A percentile compares a stretch with the other conserved stretches of the same genome.
Conservation (phyloP, 306 rosid species). For the Trichosanthes cucumerina region DNA sequence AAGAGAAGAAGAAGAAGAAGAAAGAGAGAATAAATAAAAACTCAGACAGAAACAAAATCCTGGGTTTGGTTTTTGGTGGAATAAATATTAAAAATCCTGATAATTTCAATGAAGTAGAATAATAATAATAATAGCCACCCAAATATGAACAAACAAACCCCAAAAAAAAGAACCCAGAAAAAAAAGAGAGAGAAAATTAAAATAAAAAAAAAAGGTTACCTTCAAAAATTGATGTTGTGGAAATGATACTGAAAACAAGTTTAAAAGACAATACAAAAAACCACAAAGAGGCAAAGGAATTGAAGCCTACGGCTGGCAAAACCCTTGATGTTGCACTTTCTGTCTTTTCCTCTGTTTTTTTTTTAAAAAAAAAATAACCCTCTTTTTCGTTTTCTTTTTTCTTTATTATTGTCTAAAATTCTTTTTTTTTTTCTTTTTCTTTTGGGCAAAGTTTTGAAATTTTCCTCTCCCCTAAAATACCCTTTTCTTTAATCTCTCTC, state of each 20-base stretch:
- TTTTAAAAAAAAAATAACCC: constrained; percentile 14
- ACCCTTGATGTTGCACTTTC: constrained; percentile 82
- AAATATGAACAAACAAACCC: constrained; percentile 43
- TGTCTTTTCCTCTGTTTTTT: constrained; percentile 76
- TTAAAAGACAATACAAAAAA: constrained; percentile 34
- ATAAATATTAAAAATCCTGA: constrained; percentile 21
- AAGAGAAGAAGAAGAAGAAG: background rate
- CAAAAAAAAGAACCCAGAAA: constrained; percentile 7
- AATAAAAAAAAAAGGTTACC: constrained; percentile 18
- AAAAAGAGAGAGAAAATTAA: background rate
- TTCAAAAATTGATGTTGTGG: constrained; percentile 24
- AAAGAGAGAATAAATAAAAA: background rate
- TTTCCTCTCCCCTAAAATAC: constrained; percentile 17
- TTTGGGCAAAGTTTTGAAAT: constrained; percentile 21
- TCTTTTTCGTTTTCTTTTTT: background rate
- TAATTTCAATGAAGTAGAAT: constrained; percentile 46
- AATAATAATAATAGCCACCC: constrained; percentile 33
- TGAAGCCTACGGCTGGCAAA: constrained; percentile 66
- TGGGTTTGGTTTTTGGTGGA: constrained; percentile 7
- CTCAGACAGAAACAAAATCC: constrained; percentile 23
- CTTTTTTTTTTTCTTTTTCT: constrained; percentile 4
- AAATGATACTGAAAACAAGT: constrained; percentile 24
- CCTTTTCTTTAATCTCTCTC: constrained; percentile 28
- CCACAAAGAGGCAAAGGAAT: constrained; percentile 38
- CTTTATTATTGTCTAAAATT: constrained; percentile 9